Evolutionary conservation across 2,329 filamentous ascomycete genomes (phyloP), one percentile per base, ranked within the genome.

Genomic region (Aspergillus pseudoglaucus): DNA sequence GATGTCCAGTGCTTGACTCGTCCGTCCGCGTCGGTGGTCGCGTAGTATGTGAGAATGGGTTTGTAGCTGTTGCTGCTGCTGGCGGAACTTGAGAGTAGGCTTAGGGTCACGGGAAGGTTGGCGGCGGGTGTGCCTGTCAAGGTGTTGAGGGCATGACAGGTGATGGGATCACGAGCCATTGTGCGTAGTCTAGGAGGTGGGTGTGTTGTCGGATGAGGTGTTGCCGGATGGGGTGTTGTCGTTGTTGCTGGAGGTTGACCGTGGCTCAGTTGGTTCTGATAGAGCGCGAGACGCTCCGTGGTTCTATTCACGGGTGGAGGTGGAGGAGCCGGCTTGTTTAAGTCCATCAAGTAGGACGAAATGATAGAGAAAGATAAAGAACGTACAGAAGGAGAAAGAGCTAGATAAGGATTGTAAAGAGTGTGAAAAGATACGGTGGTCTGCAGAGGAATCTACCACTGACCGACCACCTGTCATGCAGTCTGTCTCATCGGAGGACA

Each of bases 11-110:
- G 64, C 47, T 66, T 71, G 42, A 76, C 67, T 7, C 73, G 70
- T 18, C 73, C 73, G 57, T 76, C 74, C 38, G 65, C 59, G 50
- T 75, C 69, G 41, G 72, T 75, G 17, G 59, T 63, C 33, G 69
- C 70, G 47, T 54, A 58, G 59, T 72, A 73, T 18, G 49, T 62
- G 46, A 59, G 45, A 15, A 57, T 53, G 32, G 48, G 54, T 22
- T 55, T 49, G 49, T 50, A 44, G 58, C 67, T 49, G 43, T 51
- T 57, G 37, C 37, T 39, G 37, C 10, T 39, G 17, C 17, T 17
- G 40, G 57, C 42, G 15, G 52, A 72, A 68, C 44, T 88, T 72
- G 22, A 85, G 58, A 96, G 71, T 44, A 80, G 69, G 2, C 72
- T 73, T 30, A 77, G 67, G 0, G 70, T 72, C 55, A 78, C 77